Base-by-base conservation (phyloP, 495 filamentous ascomycete genomes). In the Penicillium fimorum region DNA sequence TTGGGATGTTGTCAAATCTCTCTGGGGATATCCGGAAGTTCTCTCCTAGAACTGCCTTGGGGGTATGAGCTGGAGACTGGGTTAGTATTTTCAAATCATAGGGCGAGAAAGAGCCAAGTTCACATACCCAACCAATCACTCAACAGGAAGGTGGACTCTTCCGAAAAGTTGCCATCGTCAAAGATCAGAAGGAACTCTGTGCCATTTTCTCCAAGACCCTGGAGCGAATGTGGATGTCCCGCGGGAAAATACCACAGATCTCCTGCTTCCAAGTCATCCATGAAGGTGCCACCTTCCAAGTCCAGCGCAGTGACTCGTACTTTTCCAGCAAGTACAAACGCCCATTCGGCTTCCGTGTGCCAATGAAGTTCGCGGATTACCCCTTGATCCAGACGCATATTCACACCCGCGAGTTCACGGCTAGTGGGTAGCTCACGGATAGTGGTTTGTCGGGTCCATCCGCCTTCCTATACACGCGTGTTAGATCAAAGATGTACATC, bases 161-260 rank as follows among this genome's bases (percentile, higher is more conserved):
- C 86, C 7, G 82, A 85, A 69, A 89, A 90, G 55, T 71, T 61
- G 18, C 86, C 86, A 62, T 85, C 77, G 56, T 90, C 87, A 58
- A 90, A 88, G 51, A 89, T 79, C 41, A 89, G 74, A 10, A 90
- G 75, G 60, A 88, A 90, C 64, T 89, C 87, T 22, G 83, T 87
- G 25, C 86, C 87, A 58, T 88, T 85, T 8, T 77, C 71, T 53
- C 79, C 70, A 0, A 90, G 74, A 4, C 85, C 87, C 54, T 90
- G 87, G 6, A 90, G 76, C 0, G 82, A 86, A 68, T 90, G 86
- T 3, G 86, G 86, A 40, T 87, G 79, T 11, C 87, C 87, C 25
- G 80, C 78, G n/a, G 86, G 86, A 70, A 88, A 90, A 62, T 88
- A 90, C 87, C 86, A 90, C 2, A 89, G 70, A 64, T 90, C 86